Conservation (phyloP, 441 rosid species). For the Rhodomyrtus psidioides region DNA sequence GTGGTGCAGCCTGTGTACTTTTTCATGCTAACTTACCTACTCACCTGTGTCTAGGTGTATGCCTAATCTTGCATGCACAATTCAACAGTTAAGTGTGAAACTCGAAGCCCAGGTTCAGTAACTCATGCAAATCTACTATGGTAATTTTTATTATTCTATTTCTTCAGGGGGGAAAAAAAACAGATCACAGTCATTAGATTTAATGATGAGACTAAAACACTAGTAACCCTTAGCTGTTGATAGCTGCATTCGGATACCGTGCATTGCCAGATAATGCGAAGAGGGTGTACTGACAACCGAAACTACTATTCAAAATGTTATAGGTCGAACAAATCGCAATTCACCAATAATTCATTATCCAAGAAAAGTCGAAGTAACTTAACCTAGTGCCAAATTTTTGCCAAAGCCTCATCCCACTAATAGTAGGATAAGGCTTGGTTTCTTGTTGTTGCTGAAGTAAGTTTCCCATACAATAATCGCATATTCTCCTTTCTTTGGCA, state of each 20-base stretch:
- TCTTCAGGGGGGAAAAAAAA: neutral
- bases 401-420: neutral
- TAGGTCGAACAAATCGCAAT: neutral
- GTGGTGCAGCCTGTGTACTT: neutral
- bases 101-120: neutral
- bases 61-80: neutral
- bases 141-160: neutral
- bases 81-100: neutral
- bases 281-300: neutral
- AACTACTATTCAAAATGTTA: neutral
- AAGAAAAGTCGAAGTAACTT: neutral
- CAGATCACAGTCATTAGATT: neutral
- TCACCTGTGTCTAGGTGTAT: neutral
- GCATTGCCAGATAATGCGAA: neutral
- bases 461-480: neutral
- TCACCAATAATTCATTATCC: neutral
- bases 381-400: neutral
- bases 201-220: neutral
- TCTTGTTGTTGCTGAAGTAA: neutral
- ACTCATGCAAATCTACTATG: neutral
- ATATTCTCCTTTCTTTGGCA: neutral
- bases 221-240: neutral
- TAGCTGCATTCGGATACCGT: neutral
- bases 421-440: neutral
- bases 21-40: neutral